A percentile compares a stretch with the other conserved stretches of the same genome.
Evolutionary conservation across 805 yeast species (phyloP).

Genomic region (Candida khao-thaluensis): DNA sequence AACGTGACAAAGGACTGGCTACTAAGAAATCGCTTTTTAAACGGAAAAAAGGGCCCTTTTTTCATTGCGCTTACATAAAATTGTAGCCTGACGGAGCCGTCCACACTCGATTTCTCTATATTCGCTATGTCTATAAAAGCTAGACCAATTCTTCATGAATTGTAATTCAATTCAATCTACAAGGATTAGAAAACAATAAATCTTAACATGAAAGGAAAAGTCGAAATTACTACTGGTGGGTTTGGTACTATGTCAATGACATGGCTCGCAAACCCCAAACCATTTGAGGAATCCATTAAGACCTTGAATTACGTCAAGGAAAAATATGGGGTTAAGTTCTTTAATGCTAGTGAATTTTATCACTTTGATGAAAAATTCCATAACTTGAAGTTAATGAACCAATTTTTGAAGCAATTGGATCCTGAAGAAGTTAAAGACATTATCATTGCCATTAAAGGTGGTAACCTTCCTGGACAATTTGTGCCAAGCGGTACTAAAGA

Average conservation of each 20-base stretch:
- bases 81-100: too few species aligned
- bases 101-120: too few species aligned
- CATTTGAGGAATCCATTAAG: conserved; percentile 52
- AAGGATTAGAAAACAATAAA: too few species aligned
- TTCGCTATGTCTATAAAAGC: too few species aligned
- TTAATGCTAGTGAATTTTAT: conserved; percentile 80
- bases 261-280: conserved; percentile 57
- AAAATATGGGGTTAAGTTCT: conserved; percentile 46
- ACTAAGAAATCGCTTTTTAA: too few species aligned
- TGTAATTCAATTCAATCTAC: too few species aligned
- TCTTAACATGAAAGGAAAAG: too few species aligned
- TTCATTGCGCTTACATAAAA: too few species aligned
- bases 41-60: too few species aligned
- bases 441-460: background rate
- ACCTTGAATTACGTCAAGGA: conserved; percentile 50
- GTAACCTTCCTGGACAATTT: background rate
- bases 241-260: conserved; percentile 84
- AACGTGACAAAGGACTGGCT: too few species aligned
- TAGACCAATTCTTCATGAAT: too few species aligned
- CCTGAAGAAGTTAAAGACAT: conserved; percentile 2
- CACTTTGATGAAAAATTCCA: background rate
- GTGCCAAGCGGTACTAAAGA: conserved; percentile 25
- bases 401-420: background rate
- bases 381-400: background rate
- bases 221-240: too few species aligned